A percentile compares a stretch with the other conserved stretches of the same genome.
Evolutionary conservation across 2,329 filamentous ascomycete species (phyloP).

Genomic region (Diplodia seriata): DNA sequence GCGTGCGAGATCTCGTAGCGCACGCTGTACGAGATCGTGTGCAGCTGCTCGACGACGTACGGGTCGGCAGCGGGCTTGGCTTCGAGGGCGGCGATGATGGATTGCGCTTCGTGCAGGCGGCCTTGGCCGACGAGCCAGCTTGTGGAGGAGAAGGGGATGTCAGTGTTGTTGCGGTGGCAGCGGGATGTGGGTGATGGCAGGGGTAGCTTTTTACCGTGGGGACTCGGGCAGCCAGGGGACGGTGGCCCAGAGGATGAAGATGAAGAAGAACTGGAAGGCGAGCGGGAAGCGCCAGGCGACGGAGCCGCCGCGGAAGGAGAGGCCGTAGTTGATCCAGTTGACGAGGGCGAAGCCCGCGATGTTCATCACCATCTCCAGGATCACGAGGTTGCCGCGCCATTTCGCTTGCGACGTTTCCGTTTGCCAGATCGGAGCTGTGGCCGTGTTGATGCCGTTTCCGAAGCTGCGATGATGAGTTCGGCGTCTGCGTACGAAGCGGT

Average conservation of each 20-base stretch:
- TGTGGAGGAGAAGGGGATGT: background rate
- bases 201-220: slow-evolving; percentile 38
- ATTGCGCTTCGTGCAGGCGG: slow-evolving; percentile 54
- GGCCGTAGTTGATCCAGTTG: slow-evolving; percentile 62
- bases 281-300: slow-evolving; percentile 57
- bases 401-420: slow-evolving; percentile 56
- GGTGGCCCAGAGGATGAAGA: slow-evolving; percentile 54
- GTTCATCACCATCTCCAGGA: slow-evolving; percentile 59
- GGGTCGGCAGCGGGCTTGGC: slow-evolving; percentile 53
- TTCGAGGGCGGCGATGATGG: slow-evolving; percentile 58
- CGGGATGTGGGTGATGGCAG: too few species aligned
- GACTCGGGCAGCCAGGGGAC: slow-evolving; percentile 58
- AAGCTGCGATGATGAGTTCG: slow-evolving; percentile 41
- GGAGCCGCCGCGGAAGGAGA: slow-evolving; percentile 54
- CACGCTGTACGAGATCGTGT: slow-evolving; percentile 57
- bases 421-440: slow-evolving; percentile 59
- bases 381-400: slow-evolving; percentile 54
- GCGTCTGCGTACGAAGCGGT: slow-evolving; percentile 44
- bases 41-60: slow-evolving; percentile 51
- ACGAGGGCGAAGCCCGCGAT: slow-evolving; percentile 58
- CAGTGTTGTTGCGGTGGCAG: background rate
- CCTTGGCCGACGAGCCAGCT: slow-evolving; percentile 56
- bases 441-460: slow-evolving; percentile 60
- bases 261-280: slow-evolving; percentile 59
- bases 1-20: slow-evolving; percentile 59